phyloP scores from a whole-genome alignment of 306 rosid species.

The Oxytropis ochrocephala region DNA sequence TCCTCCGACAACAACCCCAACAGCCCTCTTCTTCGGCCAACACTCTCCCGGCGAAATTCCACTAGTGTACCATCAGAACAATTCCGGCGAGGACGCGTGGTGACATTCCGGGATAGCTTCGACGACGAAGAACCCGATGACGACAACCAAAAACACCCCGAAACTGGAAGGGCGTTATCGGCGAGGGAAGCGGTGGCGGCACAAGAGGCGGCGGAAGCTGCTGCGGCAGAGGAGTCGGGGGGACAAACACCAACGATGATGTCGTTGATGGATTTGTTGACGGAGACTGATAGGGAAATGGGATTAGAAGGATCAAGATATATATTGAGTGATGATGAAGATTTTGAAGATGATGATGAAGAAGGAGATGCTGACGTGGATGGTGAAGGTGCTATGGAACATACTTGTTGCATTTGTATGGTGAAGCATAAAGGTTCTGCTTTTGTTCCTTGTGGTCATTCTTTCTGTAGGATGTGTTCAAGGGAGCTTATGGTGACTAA shows the following conservation, averaged over 20 bases:
- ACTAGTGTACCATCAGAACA: slow-evolving; percentile 16
- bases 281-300: slow-evolving; percentile 66
- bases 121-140: slow-evolving; percentile 24
- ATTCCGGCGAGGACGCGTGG: slow-evolving; percentile 13
- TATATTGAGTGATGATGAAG: slow-evolving; percentile 37
- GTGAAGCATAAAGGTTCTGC: slow-evolving; percentile 69
- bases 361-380: slow-evolving; percentile 15
- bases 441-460: slow-evolving; percentile 63
- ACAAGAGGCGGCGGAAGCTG: slow-evolving; percentile 32
- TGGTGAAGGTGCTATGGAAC: slow-evolving; percentile 31
- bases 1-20: neutral
- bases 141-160: neutral
- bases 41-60: slow-evolving; percentile 35
- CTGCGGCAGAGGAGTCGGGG: neutral
- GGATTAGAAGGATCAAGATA: slow-evolving; percentile 52
- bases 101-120: slow-evolving; percentile 12
- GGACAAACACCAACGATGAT: slow-evolving; percentile 31
- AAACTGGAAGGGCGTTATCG: slow-evolving; percentile 24
- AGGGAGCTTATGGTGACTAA: slow-evolving; percentile 64
- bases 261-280: slow-evolving; percentile 86
- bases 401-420: slow-evolving; percentile 78
- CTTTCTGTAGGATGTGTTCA: slow-evolving; percentile 81
- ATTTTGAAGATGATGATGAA: slow-evolving; percentile 18
- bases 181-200: slow-evolving; percentile 35
- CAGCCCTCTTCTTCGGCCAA: slow-evolving; percentile 21